Evolutionary conservation across 2,329 filamentous ascomycete species (phyloP), one percentile per base, ranked within the genome.

Genomic region (Fusarium sp.): DNA sequence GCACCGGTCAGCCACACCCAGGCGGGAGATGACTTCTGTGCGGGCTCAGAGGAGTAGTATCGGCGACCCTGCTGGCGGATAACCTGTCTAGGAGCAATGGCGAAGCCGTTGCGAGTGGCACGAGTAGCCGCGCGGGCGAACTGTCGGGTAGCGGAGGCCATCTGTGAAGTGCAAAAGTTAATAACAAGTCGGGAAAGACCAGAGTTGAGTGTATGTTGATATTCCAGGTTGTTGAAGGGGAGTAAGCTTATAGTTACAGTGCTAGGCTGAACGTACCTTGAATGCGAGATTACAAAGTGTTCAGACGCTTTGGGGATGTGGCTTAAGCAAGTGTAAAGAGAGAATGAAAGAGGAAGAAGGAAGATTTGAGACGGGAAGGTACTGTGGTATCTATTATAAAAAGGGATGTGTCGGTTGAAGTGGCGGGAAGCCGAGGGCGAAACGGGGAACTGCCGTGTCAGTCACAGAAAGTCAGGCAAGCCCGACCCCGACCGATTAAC

Each of bases 61-160:
- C 94, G 93, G 75, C 91, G 92, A 77, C 89, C 89, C 77, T 91
- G 87, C 79, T 91, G 89, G 81, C 92, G 92, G 86, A 94, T 91
- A 74, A 89, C 87, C 77, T 92, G 88, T 75, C 91, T 89, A 59
- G 88, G 86, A 48, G 87, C 85, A 60, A 87, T 84, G 73, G 85
- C 83, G 80, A 93, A 87, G 72, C 88, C 85, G 77, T 85, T 87
- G 77, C 88, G 89, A 41, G 77, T 70, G 46, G 88, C 84, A 78
- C 89, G 88, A 78, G 91, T 83, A 63, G 90, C 85, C 73, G 86
- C 84, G 79, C 87, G 87, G 80, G 85, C 82, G 76, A 89, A 83
- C 73, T 87, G 86, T 75, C 87, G 87, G 72, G 85, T 84, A 71
- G 85, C 81, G 73, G 78, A 82, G 67, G 80, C 79, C 78, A 81